Conservation (phyloP, 1,139 yeast species). For the Saccharomycopsis hybrid region DNA sequence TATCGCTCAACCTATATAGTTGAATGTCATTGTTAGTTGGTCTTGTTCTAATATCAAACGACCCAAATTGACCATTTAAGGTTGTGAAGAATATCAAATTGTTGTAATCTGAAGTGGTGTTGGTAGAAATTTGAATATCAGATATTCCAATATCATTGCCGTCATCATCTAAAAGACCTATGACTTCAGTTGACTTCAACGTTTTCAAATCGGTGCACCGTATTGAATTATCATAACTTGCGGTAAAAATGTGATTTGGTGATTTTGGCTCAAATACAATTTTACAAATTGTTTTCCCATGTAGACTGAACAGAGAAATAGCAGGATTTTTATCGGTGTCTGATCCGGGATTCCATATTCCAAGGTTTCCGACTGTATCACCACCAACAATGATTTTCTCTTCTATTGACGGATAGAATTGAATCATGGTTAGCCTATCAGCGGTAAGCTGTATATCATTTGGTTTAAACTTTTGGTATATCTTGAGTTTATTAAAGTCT, state of each 20-base stretch:
- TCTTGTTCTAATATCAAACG: constrained; percentile 54
- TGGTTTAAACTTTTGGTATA: constrained; percentile 57
- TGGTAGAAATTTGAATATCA: constrained; percentile 28
- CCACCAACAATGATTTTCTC: constrained; percentile 74
- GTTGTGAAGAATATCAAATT: constrained; percentile 69
- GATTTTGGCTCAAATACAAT: constrained; percentile 47
- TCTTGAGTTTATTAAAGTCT: constrained; percentile 43
- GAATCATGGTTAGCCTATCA: constrained; percentile 66
- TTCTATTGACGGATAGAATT: constrained; percentile 65
- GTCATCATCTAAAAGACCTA: constrained; percentile 46
- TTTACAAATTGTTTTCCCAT: constrained; percentile 66
- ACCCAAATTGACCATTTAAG: constrained; percentile 68
- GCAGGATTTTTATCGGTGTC: constrained; percentile 43
- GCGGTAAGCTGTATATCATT: constrained; percentile 65
- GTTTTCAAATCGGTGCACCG: constrained; percentile 62
- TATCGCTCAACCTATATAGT: constrained; percentile 65
- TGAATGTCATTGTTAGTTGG: constrained; percentile 23
- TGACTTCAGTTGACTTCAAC: constrained; percentile 51
- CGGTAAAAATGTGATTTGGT: constrained; percentile 53
- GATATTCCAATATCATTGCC: constrained; percentile 47
- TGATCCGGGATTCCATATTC: constrained; percentile 80
- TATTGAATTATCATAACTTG: constrained; percentile 84
- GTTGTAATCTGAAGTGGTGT: constrained; percentile 39
- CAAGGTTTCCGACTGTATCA: constrained; percentile 77
- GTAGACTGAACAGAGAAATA: constrained; percentile 62